These are phyloP conservation scores for Eudorina sp. DNA, from an alignment of 139 green algal species.

Conservation along the genomic window DNA sequence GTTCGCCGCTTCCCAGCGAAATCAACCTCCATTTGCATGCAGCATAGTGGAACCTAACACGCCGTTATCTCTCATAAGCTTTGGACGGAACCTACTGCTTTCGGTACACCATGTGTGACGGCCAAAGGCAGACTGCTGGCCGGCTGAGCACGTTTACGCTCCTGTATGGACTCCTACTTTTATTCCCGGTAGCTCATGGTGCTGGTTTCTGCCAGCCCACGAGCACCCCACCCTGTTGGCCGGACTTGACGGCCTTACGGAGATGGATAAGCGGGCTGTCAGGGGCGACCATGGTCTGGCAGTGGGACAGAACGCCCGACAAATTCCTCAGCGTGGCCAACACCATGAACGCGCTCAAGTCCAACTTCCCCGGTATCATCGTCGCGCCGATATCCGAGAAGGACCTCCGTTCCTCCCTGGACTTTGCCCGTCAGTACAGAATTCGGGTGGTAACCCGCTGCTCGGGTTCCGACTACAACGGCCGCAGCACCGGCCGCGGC, in stretches of 20 bases:
- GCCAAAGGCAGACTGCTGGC: too few relatives aligned
- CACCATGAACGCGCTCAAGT: constrained; percentile 26
- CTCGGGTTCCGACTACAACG: constrained; percentile 41
- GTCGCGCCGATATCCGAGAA: constrained; percentile 8
- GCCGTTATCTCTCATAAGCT: too few relatives aligned
- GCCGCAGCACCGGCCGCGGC: constrained; percentile 12
- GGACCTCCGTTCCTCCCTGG: not conserved
- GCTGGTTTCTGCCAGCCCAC: not conserved
- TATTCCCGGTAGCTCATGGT: not conserved
- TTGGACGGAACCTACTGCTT: too few relatives aligned
- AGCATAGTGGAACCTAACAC: too few relatives aligned
- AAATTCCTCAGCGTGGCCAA: not conserved
- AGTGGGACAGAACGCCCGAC: not conserved
- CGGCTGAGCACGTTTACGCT: too few relatives aligned
- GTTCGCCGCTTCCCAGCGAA: too few relatives aligned
- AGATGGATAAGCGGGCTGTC: not conserved
- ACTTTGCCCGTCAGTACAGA: not conserved
- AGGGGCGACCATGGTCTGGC: not conserved
- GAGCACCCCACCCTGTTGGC: not conserved
- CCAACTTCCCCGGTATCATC: constrained; percentile 21
- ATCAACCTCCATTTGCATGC: too few relatives aligned
- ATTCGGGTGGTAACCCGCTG: constrained; percentile 11
- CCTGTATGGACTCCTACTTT: too few relatives aligned
- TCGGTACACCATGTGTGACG: too few relatives aligned
- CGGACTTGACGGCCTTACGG: not conserved